phyloP scores from a whole-genome alignment of 2,329 filamentous ascomycete species.

The Cercospora sojina region DNA sequence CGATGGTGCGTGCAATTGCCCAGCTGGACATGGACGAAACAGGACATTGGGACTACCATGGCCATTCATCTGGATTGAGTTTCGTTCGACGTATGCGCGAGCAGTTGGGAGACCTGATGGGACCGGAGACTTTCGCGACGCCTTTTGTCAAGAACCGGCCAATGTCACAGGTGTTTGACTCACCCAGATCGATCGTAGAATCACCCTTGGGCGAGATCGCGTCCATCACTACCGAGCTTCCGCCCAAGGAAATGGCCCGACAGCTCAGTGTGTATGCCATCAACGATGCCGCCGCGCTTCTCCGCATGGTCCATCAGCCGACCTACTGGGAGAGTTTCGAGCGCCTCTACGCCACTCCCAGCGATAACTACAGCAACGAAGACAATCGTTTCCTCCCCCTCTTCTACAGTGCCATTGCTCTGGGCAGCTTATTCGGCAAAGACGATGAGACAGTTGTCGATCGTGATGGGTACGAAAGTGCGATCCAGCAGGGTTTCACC shows the following conservation, averaged over 20 bases:
- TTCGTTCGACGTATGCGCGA: constrained; percentile 86
- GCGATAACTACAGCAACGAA: constrained; percentile 46
- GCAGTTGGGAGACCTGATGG: constrained; percentile 76
- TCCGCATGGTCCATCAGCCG: constrained; percentile 77
- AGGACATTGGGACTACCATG: constrained; percentile 93
- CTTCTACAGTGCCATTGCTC: constrained; percentile 49
- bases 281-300: constrained; percentile 61
- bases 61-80: constrained; percentile 85
- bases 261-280: constrained; percentile 60
- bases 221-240: constrained; percentile 61
- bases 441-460: constrained; percentile 40
- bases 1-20: constrained; percentile 92
- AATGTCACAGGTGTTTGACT: constrained; percentile 64
- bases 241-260: constrained; percentile 58
- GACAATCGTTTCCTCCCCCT: constrained; percentile 51
- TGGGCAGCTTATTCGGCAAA: constrained; percentile 50
- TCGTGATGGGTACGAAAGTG: constrained; percentile 45
- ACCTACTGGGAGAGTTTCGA: constrained; percentile 77
- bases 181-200: constrained; percentile 57
- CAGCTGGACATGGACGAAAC: constrained; percentile 88
- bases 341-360: constrained; percentile 68
- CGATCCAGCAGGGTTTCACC: constrained; percentile 52
- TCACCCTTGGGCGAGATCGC: constrained; percentile 60
- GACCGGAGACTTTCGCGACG: constrained; percentile 58
- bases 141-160: constrained; percentile 58